These are phyloP conservation scores for Scutellaria baicalensis DNA, from an alignment of 257 asterid genomes.

Conservation along the genomic window DNA sequence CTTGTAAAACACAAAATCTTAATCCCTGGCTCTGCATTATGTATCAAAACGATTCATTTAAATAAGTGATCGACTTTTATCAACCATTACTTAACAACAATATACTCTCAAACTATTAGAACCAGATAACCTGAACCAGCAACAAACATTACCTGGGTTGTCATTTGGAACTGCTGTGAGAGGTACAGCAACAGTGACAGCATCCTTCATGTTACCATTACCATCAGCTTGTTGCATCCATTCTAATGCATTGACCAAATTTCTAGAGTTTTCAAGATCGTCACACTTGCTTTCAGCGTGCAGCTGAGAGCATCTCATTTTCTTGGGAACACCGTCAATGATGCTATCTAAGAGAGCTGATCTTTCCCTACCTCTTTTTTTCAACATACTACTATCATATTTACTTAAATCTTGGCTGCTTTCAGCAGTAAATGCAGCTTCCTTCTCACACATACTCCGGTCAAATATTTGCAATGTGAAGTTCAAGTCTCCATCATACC, in stretches of 20 bases:
- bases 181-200: slow-evolving; percentile 55
- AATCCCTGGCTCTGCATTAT: neutral
- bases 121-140: neutral
- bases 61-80: neutral
- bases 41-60: neutral
- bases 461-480: slow-evolving; percentile 76
- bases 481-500: slow-evolving; percentile 64
- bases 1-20: neutral
- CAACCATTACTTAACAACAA: neutral
- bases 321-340: slow-evolving; percentile 58
- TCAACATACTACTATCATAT: slow-evolving; percentile 21
- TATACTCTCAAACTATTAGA: neutral
- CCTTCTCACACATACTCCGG: slow-evolving; percentile 73
- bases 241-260: slow-evolving; percentile 20
- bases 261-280: slow-evolving; percentile 21
- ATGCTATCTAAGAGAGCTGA: slow-evolving; percentile 36
- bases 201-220: slow-evolving; percentile 22
- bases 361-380: slow-evolving; percentile 57
- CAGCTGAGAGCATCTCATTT: slow-evolving; percentile 41
- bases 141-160: slow-evolving; percentile 37
- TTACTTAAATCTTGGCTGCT: slow-evolving; percentile 52
- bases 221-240: slow-evolving; percentile 28
- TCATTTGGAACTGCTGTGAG: slow-evolving; percentile 20
- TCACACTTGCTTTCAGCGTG: slow-evolving; percentile 23
- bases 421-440: slow-evolving; percentile 41